phyloP scores from a whole-genome alignment of 2,329 filamentous ascomycete species.

The Aspergillus vadensis region DNA sequence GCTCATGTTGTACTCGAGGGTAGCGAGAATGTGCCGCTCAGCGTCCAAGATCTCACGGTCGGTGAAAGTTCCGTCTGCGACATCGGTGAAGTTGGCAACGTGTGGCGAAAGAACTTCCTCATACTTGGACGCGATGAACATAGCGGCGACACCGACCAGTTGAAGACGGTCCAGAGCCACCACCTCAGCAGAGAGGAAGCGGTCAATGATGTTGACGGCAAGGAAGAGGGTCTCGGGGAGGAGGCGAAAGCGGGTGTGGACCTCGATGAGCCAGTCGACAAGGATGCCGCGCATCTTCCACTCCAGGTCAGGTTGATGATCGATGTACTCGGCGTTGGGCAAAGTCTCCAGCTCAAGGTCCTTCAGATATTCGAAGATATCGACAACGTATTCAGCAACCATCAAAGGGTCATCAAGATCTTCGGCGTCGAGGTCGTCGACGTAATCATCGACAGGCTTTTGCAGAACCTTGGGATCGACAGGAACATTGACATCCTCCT shows the following conservation, averaged over 20 bases:
- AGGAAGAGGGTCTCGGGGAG: conserved; percentile 96
- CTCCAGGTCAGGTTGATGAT: conserved; percentile 88
- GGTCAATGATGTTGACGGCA: conserved; percentile 96
- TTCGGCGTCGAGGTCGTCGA: conserved; percentile 73
- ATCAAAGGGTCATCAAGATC: conserved; percentile 93
- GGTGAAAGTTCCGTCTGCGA: conserved; percentile 93
- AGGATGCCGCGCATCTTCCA: conserved; percentile 99
- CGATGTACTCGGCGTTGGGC: conserved; percentile 93
- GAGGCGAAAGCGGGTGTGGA: conserved; percentile 94
- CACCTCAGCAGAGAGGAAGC: conserved; percentile 92
- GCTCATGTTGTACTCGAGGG: conserved; percentile 94
- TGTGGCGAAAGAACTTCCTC: conserved; percentile 97
- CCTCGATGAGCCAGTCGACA: conserved; percentile 97
- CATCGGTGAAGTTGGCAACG: conserved; percentile 93
- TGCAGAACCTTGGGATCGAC: conserved; percentile 46
- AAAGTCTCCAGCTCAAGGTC: conserved; percentile 79
- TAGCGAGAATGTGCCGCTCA: conserved; percentile 90
- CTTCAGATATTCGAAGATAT: conserved; percentile 95
- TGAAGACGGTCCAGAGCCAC: conserved; percentile 95
- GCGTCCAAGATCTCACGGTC: conserved; percentile 94
- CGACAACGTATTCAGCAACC: conserved; percentile 95
- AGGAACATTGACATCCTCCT: conserved; percentile 26
- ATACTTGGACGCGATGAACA: conserved; percentile 99
- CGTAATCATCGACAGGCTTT: conserved; percentile 36
- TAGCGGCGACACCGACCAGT: conserved; percentile 94